Conservation (phyloP, 1,284 basidiomycete species). For the Puccinia hordei region DNA sequence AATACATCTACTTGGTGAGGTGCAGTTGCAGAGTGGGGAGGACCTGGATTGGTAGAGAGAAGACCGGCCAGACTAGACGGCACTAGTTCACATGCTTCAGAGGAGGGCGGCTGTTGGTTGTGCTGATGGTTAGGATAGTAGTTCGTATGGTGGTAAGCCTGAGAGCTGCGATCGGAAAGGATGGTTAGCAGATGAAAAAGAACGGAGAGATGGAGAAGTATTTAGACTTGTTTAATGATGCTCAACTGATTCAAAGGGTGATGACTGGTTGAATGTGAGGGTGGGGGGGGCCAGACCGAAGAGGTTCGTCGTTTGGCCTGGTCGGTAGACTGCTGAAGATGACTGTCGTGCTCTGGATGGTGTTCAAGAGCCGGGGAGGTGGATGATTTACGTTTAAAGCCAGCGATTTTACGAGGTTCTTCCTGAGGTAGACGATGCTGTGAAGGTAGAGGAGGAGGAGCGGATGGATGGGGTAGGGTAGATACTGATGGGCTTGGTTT, state of each 20-base stretch:
- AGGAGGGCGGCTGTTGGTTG: neutral
- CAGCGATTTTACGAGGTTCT: conserved; percentile 12
- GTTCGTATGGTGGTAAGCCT: neutral
- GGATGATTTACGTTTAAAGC: conserved; percentile 26
- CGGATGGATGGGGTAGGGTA: conserved; percentile 8
- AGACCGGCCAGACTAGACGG: conserved; percentile 13
- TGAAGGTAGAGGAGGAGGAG: neutral
- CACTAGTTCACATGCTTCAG: conserved; percentile 2
- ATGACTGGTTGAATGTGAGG: neutral
- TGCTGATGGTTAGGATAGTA: neutral
- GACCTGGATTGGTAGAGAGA: neutral
- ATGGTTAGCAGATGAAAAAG: neutral
- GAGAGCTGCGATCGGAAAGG: neutral
- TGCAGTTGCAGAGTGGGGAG: neutral
- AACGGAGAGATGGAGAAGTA: neutral
- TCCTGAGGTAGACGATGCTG: neutral
- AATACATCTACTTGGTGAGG: neutral
- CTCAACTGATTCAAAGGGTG: conserved; percentile 15
- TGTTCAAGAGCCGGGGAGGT: neutral
- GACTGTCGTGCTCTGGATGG: conserved; percentile 4
- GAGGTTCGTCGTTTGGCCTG: neutral
- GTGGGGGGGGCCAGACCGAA: neutral
- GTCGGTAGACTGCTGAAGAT: neutral
- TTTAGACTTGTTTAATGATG: neutral
- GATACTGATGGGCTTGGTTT: conserved; percentile 20